Evolutionary conservation across 768 basidiomycete genomes (phyloP), one percentile per base, ranked within the genome.

Genomic region (Mycena venus): DNA sequence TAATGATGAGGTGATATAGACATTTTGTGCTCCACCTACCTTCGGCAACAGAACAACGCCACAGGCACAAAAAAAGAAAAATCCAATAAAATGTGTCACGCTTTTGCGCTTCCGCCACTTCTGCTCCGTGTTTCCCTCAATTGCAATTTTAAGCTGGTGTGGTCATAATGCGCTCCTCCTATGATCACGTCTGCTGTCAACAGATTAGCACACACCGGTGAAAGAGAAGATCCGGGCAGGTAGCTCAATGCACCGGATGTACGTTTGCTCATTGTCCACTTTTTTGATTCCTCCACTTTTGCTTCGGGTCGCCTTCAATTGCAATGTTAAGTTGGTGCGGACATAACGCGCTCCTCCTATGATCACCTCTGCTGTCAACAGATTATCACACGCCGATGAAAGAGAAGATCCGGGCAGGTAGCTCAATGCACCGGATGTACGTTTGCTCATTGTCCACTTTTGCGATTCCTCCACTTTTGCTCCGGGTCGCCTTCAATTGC

Each of bases 111-210:
- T 62, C 61, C 27, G 42, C 40, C 61, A 62, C 61, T 44, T 62
- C 61, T 44, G 40, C 61, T 62, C 61, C 40, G n/a, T n/a, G 59
- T 62, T 62, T 62, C 61, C 40, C 61, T 62, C 40, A 62, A 62
- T 42, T 62, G 42, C 17, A 62, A 62, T 42, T 23, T 62, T 44
- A 62, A 62, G 40, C 31, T 62, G 36, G 36, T 40, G 59, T 9
- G 59, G 34, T 27, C 59, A 61, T 62, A 62, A 62, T 32, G 40
- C 61, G 61, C 40, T 42, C 61, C 42, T 62, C 61, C 23, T 62
- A 62, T 62, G 61, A 62, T 44, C 61, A 44, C 61, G 40, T 62
- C 38, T 62, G 61, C 61, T 44, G 61, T 62, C 61, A 62, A 44
- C 61, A 62, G 23, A 62, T 38, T 61, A 61, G 59, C 34, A 61